Evolutionary conservation across 768 basidiomycete genomes (phyloP), one percentile per base, ranked within the genome.

Genomic region (Calocybe gangraenosa): DNA sequence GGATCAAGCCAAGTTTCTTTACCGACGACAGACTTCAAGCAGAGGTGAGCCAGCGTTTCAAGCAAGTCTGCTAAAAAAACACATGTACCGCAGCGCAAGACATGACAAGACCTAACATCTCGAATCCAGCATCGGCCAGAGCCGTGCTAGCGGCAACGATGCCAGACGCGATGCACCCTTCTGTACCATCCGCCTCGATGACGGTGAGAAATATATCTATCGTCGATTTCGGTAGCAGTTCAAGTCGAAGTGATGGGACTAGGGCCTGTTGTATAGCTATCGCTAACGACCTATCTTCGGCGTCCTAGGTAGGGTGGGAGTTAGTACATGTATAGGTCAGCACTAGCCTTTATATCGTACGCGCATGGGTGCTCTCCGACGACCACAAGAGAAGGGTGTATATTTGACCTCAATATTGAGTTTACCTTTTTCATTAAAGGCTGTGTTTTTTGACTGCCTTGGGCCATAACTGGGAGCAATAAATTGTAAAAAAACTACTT

Each of bases 371-470:
- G 87, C 84, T 59, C 87, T 74, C 53, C 95, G 72, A 13, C 72
- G 75, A 21, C 70, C 65, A 55, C 85, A 92, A 7, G 96, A 92
- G 62, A 95, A 99, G 0, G 96, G 96, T 2, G 94, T 79, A 57
- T 94, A 97, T 65, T 97, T 97, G 41, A 98, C 90, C 66, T 98
- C 94, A 6, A 99, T 88, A 48, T 92, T 97, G 41, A 99, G 66
- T 42, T 78, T 79, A 1, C 95, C 96, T 47, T 80, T 84, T 55
- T 97, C 95, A 50, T 76, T 92, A 60, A 94, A 99, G 2, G 79
- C 65, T 11, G 74, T 72, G 42, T 77, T 87, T 71, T 87, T 91
- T 21, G 86, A 82, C 58, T 92, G 90, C 45, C 90, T 81, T 15
- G 90, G 90, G 3, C 90, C 87, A 64, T 91, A 92, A 19, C 88